Base-by-base conservation (phyloP, 495 filamentous ascomycete species). In the Trichoderma orchidacearum region DNA sequence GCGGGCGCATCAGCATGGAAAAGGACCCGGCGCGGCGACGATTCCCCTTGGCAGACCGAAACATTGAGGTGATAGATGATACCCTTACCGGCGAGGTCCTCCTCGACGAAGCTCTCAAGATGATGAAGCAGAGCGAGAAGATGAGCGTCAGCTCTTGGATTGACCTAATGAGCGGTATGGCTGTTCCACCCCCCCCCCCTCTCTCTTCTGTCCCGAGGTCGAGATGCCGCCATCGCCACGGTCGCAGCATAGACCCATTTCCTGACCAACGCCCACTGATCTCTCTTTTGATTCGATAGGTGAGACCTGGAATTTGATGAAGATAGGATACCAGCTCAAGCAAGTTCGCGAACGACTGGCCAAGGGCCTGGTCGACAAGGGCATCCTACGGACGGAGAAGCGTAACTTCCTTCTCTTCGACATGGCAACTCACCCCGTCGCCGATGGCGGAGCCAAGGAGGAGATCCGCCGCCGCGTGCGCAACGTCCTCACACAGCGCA, bases 71-170 rank as follows among this genome's bases (percentile, higher is more conserved):
- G 56, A 79, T 98, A 63, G 93, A 98, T 70, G 93, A 97, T 67
- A 95, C 89, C 58, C 78, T 96, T 70, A 98, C 93, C 2, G 93
- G 93, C 56, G 93, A 98, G 77, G 91, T 97, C 63, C 80, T 98
- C 65, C 82, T 98, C 63, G 93, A 98, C 74, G 93, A 98, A 77
- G 87, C 93, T 58, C 77, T 98, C 68, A 97, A 98, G 78, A 95
- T 98, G 91, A 98, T 97, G 92, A 97, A 98, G 75, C 83, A 84
- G 60, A 95, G 90, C 68, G 93, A 98, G 78, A 95, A 95, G 80
- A 97, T 98, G 93, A 98, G 93, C 69, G 94, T 97, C 54, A 90
- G 85, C 72, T 86, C 88, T 34, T 98, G 93, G 93, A 96, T 98
- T 69, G 93, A 98, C 67, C 75, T 98, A 58, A 88, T 98, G 89